A percentile compares a stretch with the other conserved stretches of the same genome.
These are phyloP conservation scores for Gypsophila paniculata DNA, from an alignment of 179 eudicot genomes.

Conservation along the genomic window DNA sequence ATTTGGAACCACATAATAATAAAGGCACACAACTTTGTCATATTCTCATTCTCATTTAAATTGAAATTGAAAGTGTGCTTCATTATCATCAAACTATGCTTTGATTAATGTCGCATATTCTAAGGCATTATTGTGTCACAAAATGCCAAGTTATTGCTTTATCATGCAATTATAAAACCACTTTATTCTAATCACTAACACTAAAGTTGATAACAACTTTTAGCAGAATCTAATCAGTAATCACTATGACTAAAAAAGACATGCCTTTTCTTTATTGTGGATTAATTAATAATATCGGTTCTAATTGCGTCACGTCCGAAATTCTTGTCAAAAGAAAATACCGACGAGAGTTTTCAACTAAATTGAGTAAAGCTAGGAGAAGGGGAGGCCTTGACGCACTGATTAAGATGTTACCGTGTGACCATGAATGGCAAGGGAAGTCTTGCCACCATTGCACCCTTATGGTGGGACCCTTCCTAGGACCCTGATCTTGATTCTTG, in stretches of 20 bases:
- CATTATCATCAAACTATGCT: slow-evolving; percentile 1
- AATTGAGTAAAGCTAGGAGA: no score
- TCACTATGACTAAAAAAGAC: not conserved
- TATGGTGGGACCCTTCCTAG: no score
- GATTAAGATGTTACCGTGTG: no score
- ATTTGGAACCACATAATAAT: not conserved
- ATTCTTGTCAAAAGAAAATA: no score
- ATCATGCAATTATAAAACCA: not conserved
- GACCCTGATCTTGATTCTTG: no score
- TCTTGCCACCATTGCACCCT: no score
- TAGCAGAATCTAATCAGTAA: not conserved
- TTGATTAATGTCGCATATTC: not conserved
- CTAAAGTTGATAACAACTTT: not conserved
- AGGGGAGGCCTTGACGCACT: no score
- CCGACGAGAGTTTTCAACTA: no score
- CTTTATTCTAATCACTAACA: not conserved
- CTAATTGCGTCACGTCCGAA: no score
- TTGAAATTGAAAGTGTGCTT: not conserved
- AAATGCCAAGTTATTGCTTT: slow-evolving; percentile 20
- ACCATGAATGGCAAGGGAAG: no score
- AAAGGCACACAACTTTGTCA: slow-evolving; percentile 19
- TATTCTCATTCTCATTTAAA: slow-evolving; percentile 15
- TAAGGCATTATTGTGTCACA: not conserved
- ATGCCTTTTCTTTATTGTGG: not conserved
- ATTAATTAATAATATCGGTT: not conserved